Evolutionary conservation across 805 yeast species (phyloP), one percentile per base, ranked within the genome.

Genomic region (Danielia oregonensis): DNA sequence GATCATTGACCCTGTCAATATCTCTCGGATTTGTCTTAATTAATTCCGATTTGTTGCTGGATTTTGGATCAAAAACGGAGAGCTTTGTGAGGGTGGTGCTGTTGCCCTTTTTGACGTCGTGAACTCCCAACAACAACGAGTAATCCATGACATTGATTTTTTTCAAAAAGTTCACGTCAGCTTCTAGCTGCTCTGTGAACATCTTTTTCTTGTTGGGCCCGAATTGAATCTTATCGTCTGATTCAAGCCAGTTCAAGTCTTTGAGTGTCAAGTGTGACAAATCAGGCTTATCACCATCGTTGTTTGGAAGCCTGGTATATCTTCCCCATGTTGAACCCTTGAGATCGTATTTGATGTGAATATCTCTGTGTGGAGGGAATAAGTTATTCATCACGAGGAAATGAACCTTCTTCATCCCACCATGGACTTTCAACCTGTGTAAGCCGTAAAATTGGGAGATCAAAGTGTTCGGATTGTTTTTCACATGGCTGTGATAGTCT

Each of bases 301-400:
- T 58, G 34, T 46, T 54, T 6, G 56, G 59, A 4, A 64, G 51
- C 37, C 61, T 56, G 0, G 82, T 87, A 43, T 59, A 63, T 46
- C 95, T 70, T 2, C 97, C 96, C 68, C 84, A 72, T 0, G 94
- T 77, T 0, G 96, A 87, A 1, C 99, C 99, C 56, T 93, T 93
- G 56, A 93, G 72, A 56, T 93, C 99, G 59, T 78, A 93, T 26
- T 88, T 85, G 26, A 74, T 64, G 56, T 88, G 95, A 36, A 91
- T 80, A 43, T 85, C 93, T 31, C 88, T 70, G 52, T 86, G 86
- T 5, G 97, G 95, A 0, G 99, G 97, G 62, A 94, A 93, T 31
- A 93, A 71, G 54, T 93, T 93, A 67, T 93, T 93, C 98, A 93
- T 93, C 22, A 93, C 96, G 35, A 93, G 70, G 48, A 93, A 91